Conservation (phyloP, 2,329 filamentous ascomycete genomes). For the Botrytis pseudocinerea region DNA sequence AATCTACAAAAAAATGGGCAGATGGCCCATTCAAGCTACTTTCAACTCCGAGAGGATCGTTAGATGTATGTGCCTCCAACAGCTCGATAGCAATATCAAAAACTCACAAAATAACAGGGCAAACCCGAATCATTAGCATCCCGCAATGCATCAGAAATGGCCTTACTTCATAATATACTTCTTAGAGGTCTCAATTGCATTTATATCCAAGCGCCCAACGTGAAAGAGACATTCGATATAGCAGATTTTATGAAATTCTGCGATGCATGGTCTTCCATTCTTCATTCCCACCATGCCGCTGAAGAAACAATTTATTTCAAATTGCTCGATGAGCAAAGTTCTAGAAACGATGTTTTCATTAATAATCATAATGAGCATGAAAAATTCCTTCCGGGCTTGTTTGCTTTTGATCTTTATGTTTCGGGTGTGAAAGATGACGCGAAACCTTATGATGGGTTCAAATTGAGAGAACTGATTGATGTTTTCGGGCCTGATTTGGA, state of each 20-base stretch:
- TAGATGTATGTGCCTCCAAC: constrained; percentile 11
- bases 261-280: constrained; percentile 30
- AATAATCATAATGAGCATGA: constrained; percentile 47
- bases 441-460: constrained; percentile 40
- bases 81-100: neutral
- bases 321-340: constrained; percentile 40
- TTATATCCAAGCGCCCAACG: constrained; percentile 41
- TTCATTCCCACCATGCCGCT: constrained; percentile 44
- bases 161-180: constrained; percentile 43
- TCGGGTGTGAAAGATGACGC: constrained; percentile 37
- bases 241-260: constrained; percentile 37
- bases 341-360: constrained; percentile 40
- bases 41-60: constrained; percentile 19
- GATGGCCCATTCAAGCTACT: constrained; percentile 29
- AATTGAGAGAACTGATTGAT: constrained; percentile 41
- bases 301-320: constrained; percentile 47
- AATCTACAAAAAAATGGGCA: constrained; percentile 24
- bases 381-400: constrained; percentile 44
- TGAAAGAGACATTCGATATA: constrained; percentile 44
- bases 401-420: constrained; percentile 41
- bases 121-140: constrained; percentile 19
- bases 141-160: constrained; percentile 41
- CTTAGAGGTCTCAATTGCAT: constrained; percentile 45
- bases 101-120: neutral
- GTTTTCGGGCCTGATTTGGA: constrained; percentile 42